Percentiles rank a stretch among this genome's conserved stretches.
Conservation (phyloP, 1,284 basidiomycete genomes). For the Trichosporon sp. region DNA sequence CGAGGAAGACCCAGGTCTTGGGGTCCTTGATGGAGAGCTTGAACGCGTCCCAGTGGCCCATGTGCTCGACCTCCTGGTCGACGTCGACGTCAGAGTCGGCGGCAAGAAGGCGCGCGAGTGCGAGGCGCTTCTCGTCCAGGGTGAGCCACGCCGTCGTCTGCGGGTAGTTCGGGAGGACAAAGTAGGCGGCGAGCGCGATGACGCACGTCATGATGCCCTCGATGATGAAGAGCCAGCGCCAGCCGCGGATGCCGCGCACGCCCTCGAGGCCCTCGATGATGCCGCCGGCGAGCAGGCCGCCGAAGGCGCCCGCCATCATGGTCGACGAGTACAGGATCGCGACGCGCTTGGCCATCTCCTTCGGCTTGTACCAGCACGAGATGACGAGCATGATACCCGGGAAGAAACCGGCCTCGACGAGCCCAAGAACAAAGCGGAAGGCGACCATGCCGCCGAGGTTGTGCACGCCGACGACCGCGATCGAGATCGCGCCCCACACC, state of each 20-base stretch:
- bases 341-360: conserved; percentile 35
- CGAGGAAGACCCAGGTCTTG: conserved; percentile 28
- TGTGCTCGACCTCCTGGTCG: conserved; percentile 12
- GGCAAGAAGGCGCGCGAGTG: conserved; percentile 10
- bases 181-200: conserved; percentile 37
- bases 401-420: conserved; percentile 45
- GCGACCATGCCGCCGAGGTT: conserved; percentile 44
- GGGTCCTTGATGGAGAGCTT: conserved; percentile 28
- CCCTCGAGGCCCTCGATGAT: conserved; percentile 40
- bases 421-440: conserved; percentile 47
- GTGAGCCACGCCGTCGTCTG: conserved; percentile 33
- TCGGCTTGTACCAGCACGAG: conserved; percentile 22
- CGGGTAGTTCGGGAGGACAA: conserved; percentile 45
- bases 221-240: conserved; percentile 47
- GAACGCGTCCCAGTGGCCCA: conserved; percentile 25
- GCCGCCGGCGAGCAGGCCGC: conserved; percentile 41
- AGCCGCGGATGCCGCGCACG: conserved; percentile 30
- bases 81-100: conserved; percentile 17
- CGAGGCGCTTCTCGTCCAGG: conserved; percentile 22
- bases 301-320: conserved; percentile 41
- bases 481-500: conserved; percentile 29
- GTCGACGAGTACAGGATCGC: conserved; percentile 42
- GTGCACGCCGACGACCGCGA: conserved; percentile 36
- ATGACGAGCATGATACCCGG: conserved; percentile 40
- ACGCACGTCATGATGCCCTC: conserved; percentile 42